Percentiles rank a stretch among this genome's conserved stretches.
Evolutionary conservation across 768 basidiomycete species (phyloP).

Genomic region (Trametes maxima): DNA sequence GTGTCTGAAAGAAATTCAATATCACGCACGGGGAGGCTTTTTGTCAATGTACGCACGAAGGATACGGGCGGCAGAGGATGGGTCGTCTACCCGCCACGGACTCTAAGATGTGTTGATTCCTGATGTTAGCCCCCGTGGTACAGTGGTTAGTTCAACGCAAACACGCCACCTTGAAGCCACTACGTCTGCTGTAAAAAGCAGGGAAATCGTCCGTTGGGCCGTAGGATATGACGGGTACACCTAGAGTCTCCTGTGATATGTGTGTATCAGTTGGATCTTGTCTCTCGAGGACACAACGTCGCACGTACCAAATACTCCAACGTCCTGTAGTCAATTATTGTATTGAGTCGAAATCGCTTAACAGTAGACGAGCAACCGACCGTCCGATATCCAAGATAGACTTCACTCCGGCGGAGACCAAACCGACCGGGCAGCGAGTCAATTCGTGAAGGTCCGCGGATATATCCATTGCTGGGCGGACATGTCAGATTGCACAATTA

Average conservation of each 20-base stretch:
- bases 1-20: constrained; percentile 48
- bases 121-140: background rate
- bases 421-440: constrained; percentile 83
- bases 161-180: constrained; percentile 70
- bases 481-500: background rate
- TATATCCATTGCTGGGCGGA: constrained; percentile 85
- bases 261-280: background rate
- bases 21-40: background rate
- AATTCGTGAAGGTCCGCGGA: constrained; percentile 94
- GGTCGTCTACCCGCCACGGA: constrained; percentile 74
- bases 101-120: constrained; percentile 46
- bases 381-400: constrained; percentile 92
- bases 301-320: constrained; percentile 73
- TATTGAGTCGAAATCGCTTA: background rate
- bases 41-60: constrained; percentile 53
- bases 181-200: constrained; percentile 87
- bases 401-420: constrained; percentile 93
- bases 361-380: constrained; percentile 35
- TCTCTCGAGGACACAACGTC: background rate
- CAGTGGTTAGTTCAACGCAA: background rate
- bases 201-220: constrained; percentile 81
- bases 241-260: constrained; percentile 80
- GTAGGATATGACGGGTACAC: constrained; percentile 88
- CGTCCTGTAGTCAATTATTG: constrained; percentile 49
- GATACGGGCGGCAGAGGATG: constrained; percentile 68